Percentiles rank a stretch among this genome's conserved stretches.
These are phyloP conservation scores for Cladosporium austrohemisphaericum DNA, from an alignment of 2,329 filamentous ascomycete species.

Conservation along the genomic window DNA sequence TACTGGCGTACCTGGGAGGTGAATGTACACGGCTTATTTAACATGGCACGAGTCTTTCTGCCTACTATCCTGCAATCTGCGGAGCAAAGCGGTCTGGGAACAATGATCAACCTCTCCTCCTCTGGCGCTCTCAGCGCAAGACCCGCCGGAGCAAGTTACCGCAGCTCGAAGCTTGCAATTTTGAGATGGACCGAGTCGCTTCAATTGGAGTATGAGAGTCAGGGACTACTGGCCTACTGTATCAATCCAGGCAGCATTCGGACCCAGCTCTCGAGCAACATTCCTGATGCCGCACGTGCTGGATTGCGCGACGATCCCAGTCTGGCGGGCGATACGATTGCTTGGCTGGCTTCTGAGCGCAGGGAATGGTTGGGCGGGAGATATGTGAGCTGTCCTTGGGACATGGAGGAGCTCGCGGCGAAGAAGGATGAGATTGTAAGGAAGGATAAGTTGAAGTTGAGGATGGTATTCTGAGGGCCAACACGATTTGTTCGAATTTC, in stretches of 20 bases:
- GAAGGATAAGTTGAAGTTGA: constrained; percentile 20
- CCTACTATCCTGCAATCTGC: neutral
- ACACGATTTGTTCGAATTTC: too few relatives aligned
- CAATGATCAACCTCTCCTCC: constrained; percentile 10
- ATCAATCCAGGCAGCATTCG: constrained; percentile 13
- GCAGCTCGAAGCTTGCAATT: constrained; percentile 14
- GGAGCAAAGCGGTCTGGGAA: neutral
- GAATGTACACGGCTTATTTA: constrained; percentile 22
- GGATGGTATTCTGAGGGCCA: constrained; percentile 12
- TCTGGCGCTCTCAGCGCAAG: constrained; percentile 1
- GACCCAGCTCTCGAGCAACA: constrained; percentile 9
- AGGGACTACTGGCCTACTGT: constrained; percentile 11
- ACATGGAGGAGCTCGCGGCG: constrained; percentile 44
- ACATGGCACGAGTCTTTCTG: constrained; percentile 10
- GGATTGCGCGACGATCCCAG: constrained; percentile 37
- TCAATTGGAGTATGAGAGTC: constrained; percentile 2
- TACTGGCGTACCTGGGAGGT: constrained; percentile 26
- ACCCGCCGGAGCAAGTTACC: neutral
- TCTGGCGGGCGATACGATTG: constrained; percentile 43
- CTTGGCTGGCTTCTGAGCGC: constrained; percentile 41
- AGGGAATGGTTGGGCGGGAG: constrained; percentile 46
- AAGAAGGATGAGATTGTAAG: constrained; percentile 43
- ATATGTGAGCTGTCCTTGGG: constrained; percentile 46
- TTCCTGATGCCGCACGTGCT: constrained; percentile 3
- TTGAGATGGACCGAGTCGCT: constrained; percentile 11